Percentiles rank a stretch among this genome's conserved stretches.
Evolutionary conservation across 345 rosid genomes (phyloP).

Genomic region (Combretum micranthum): DNA sequence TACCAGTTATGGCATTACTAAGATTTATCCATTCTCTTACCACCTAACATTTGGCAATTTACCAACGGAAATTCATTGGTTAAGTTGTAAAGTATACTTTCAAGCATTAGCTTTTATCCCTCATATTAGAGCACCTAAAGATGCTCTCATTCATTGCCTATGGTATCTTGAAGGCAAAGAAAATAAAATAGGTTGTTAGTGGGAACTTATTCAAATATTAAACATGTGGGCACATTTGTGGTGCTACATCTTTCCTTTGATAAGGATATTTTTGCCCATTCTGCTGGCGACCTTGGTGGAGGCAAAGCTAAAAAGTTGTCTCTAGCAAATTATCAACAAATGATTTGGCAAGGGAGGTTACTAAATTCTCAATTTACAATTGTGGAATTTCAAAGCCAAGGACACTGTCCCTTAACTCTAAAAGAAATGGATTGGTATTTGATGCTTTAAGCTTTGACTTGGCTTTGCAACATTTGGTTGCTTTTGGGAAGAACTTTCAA

Average conservation of each 20-base stretch:
- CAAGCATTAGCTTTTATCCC: too few species aligned
- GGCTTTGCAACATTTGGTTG: too few species aligned
- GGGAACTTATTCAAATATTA: slow-evolving; percentile 24
- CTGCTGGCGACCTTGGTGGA: slow-evolving; percentile 95
- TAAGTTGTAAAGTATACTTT: too few species aligned
- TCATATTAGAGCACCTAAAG: slow-evolving; percentile 44
- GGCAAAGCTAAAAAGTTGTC: slow-evolving; percentile 92
- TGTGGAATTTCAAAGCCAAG: slow-evolving; percentile 82
- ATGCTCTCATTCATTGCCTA: slow-evolving; percentile 67
- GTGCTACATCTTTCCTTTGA: slow-evolving; percentile 94
- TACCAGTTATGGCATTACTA: slow-evolving; percentile 4
- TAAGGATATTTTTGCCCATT: slow-evolving; percentile 77
- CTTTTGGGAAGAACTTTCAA: too few species aligned
- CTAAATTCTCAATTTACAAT: slow-evolving; percentile 89
- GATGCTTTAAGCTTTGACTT: slow-evolving; percentile 87
- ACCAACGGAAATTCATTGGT: too few species aligned
- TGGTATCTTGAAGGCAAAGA: slow-evolving; percentile 26
- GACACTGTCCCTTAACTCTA: slow-evolving; percentile 91
- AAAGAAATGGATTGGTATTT: slow-evolving; percentile 91
- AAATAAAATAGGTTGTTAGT: slow-evolving; percentile 30
- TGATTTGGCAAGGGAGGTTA: slow-evolving; percentile 92
- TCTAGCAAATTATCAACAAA: slow-evolving; percentile 91
- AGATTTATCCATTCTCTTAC: slow-evolving; percentile 44
- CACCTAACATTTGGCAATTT: slow-evolving; percentile 29
- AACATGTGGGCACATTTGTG: slow-evolving; percentile 53